Base-by-base conservation (phyloP, 2,329 filamentous ascomycete genomes). In the Madurella mycetomatis region DNA sequence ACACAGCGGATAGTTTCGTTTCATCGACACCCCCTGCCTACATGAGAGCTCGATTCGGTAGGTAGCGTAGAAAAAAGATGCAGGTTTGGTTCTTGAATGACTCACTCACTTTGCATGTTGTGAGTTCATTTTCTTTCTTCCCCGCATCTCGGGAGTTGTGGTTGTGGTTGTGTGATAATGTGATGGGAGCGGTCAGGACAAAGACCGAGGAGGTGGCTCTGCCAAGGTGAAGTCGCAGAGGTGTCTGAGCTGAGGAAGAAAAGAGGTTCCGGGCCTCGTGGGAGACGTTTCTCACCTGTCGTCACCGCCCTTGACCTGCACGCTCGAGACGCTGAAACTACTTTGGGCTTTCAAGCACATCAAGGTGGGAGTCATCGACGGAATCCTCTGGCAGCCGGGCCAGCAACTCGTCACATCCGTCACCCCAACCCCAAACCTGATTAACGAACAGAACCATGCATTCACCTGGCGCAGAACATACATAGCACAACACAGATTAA, bases 1-100 rank as follows among this genome's bases (percentile, higher is more conserved):
- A 9, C 13, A 34, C 41, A 49, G 40, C 39, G 25, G 15, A 31
- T 30, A 32, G 47, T 41, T 54, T 54, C 51, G 51, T 54, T 54
- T 37, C 34, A 37, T 37, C 34, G 9, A 12, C 34, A 11, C 13
- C 34, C 34, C 34, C 34, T 37, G 34, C 34, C 34, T 4, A 37
- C 34, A 37, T 11, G 13, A 37, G 2, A 37, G 34, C 34, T 15
- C 34, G 2, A 37, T 37, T 37, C 34, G 34, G 34, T 15, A 37
- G 34, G 9, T 15, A 11, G 13, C 34, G 11, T 37, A 15, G 34
- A 15, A 37, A 37, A 15, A 37, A 37, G 34, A 37, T 37, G 34
- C 34, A 37, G 34, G 4, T 37, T 7, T 25, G 7, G 25, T 25
- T 37, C 11, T 37, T 37, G 34, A 37, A 37, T 37, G 34, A 37